Evolutionary conservation across 2,329 filamentous ascomycete species (phyloP).

Genomic region (Ascochyta clinopodiicola): DNA sequence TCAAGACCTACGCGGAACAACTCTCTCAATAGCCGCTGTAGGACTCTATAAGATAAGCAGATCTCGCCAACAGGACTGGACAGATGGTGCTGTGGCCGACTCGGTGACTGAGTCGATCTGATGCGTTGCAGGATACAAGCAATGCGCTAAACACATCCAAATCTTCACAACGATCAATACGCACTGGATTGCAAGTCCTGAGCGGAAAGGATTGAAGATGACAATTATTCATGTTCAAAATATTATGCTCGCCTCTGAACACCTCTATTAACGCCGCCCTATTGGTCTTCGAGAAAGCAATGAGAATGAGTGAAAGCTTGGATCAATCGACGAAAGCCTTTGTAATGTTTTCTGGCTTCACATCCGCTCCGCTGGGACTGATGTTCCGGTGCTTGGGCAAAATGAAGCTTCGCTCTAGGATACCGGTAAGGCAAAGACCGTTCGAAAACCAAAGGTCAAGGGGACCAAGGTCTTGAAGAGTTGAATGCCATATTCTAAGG

Average conservation of each 20-base stretch:
- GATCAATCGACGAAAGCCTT: constrained; percentile 10
- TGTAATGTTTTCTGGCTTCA: constrained; percentile 10
- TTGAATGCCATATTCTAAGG: constrained; percentile 1
- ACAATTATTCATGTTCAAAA: constrained; percentile 10
- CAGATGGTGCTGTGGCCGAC: background rate
- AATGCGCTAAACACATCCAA: background rate
- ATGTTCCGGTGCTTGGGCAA: background rate
- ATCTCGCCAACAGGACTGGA: background rate
- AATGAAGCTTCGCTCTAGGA: constrained; percentile 1
- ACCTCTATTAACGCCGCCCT: constrained; percentile 44
- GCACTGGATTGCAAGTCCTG: background rate
- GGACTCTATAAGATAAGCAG: background rate
- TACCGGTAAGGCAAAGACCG: constrained; percentile 1
- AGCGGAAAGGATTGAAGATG: background rate
- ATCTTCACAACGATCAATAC: background rate
- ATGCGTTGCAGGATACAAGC: background rate
- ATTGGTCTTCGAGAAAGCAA: constrained; percentile 23
- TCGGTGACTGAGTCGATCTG: background rate
- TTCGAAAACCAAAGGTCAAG: constrained; percentile 8
- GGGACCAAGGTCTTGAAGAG: constrained; percentile 16
- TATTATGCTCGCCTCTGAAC: constrained; percentile 16
- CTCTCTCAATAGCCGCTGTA: background rate
- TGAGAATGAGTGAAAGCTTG: constrained; percentile 1
- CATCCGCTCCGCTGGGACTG: background rate
- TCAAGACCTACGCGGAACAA: background rate